Percentiles rank a stretch among this genome's conserved stretches.
Evolutionary conservation across 306 rosid genomes (phyloP).

Genomic region (Castanospermum australe): DNA sequence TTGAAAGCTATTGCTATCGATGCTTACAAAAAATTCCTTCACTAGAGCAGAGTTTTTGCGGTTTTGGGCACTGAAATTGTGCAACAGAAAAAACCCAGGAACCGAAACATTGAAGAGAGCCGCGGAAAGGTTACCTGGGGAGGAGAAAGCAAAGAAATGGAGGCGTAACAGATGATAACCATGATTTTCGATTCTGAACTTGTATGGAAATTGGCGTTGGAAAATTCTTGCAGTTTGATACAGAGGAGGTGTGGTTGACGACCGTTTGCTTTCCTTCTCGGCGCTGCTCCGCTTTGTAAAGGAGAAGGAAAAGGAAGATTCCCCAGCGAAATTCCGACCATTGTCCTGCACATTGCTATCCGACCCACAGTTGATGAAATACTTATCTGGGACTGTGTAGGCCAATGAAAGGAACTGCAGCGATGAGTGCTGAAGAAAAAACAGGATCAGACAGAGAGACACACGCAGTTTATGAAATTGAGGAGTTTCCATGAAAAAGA

Average conservation of each 20-base stretch:
- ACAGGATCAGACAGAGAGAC: neutral
- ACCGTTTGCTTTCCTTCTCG: neutral
- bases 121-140: slow-evolving; percentile 24
- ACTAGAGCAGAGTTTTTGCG: neutral
- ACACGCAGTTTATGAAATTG: neutral
- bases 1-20: neutral
- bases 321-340: slow-evolving; percentile 30
- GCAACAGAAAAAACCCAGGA: slow-evolving; percentile 32
- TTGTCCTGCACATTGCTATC: neutral
- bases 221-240: slow-evolving; percentile 37
- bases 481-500: neutral
- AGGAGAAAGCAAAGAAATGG: slow-evolving; percentile 43
- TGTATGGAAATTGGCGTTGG: slow-evolving; percentile 19
- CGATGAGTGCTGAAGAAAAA: slow-evolving; percentile 19
- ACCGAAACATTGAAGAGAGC: slow-evolving; percentile 42
- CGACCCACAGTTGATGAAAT: slow-evolving; percentile 46
- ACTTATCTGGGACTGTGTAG: slow-evolving; percentile 24
- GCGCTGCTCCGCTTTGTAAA: neutral
- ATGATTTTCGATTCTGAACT: neutral
- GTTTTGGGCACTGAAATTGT: slow-evolving; percentile 24
- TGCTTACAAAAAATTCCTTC: slow-evolving; percentile 35
- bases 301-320: slow-evolving; percentile 9
- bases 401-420: slow-evolving; percentile 13
- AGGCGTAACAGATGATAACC: slow-evolving; percentile 44
- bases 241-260: neutral